These are phyloP conservation scores for Sequoiadendron giganteum DNA, from an alignment of 75 land plant species.

Conservation along the genomic window DNA sequence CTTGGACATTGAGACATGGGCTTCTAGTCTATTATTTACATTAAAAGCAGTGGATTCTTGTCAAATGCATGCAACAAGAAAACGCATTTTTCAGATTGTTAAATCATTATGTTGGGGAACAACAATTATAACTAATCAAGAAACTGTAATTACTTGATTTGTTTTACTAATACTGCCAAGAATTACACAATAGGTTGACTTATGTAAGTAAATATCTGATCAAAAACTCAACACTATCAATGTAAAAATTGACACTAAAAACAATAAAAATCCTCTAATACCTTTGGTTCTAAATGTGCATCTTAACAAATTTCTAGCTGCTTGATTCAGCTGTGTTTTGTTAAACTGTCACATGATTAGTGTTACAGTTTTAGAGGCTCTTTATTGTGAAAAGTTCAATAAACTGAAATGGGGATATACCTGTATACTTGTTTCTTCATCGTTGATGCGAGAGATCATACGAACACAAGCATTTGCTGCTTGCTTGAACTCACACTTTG, in stretches of 20 bases:
- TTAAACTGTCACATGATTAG: not conserved
- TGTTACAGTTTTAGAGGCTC: not conserved
- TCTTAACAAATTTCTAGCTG: not conserved
- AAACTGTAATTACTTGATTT: not conserved
- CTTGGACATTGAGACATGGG: no score
- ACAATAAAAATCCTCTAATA: not conserved
- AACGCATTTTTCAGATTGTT: not conserved
- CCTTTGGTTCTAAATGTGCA: not conserved
- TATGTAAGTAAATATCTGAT: not conserved
- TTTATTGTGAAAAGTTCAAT: not conserved
- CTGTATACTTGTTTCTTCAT: constrained; percentile 99
- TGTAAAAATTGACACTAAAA: not conserved
- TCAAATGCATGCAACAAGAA: not conserved
- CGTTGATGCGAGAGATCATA: constrained; percentile 92
- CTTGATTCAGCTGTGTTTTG: not conserved
- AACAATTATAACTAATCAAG: not conserved
- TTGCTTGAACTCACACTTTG: constrained; percentile 71
- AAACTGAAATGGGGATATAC: constrained; percentile 21
- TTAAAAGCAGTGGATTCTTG: not conserved
- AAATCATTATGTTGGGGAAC: not conserved
- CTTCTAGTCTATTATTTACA: no score
- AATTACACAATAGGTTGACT: not conserved
- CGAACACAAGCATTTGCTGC: constrained; percentile 82
- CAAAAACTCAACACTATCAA: not conserved
- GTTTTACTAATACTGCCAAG: not conserved